Base-by-base conservation (phyloP, 1,139 yeast genomes). In the Zhuliangozyma parablackwelliae region DNA sequence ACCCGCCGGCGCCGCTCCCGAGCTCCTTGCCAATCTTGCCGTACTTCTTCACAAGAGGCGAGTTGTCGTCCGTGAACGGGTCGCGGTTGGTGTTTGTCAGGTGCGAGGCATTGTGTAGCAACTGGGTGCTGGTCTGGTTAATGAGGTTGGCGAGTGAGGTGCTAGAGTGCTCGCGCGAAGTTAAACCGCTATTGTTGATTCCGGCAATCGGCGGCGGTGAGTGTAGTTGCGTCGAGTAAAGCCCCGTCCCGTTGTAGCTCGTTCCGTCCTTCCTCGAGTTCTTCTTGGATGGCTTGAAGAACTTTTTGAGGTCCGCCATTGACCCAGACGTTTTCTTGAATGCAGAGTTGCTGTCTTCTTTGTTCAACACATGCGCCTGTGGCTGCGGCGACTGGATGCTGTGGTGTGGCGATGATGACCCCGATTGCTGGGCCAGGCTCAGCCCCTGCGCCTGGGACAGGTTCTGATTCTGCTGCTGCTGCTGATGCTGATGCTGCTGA, bases 1-100 rank as follows among this genome's bases (percentile, higher is more conserved):
- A 84, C 5, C 99, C 99, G 33, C 98, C 99, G 3, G 98, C 98
- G 28, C 99, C 99, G 24, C 95, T 83, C 24, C 98, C 99, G 48
- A 94, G 68, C 43, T 86, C 82, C 47, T 87, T 85, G 36, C 97
- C 97, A 46, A 90, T 69, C 49, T 83, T 86, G 43, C 96, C 95
- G 60, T 92, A 94, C 56, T 90, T 86, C 49, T 82, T 84, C 21
- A 80, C 84, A 41, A 86, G 67, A 2, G 80, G 77, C n/a, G 84
- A 74, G 45, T 80, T 84, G 41, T 68, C 75, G 42, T 69, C 75
- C 9, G 72, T 65, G 44, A 68, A 68, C 1, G 75, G 75, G 43
- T 69, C 72, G 45, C 62, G 61, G 35, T 48, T 52, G 23, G 51
- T 41, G 34, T 38, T 48, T 28, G 50, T 52, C 21, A 53, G 48